Evolutionary conservation across 2,329 filamentous ascomycete genomes (phyloP).

Genomic region (Diplodia mutila): DNA sequence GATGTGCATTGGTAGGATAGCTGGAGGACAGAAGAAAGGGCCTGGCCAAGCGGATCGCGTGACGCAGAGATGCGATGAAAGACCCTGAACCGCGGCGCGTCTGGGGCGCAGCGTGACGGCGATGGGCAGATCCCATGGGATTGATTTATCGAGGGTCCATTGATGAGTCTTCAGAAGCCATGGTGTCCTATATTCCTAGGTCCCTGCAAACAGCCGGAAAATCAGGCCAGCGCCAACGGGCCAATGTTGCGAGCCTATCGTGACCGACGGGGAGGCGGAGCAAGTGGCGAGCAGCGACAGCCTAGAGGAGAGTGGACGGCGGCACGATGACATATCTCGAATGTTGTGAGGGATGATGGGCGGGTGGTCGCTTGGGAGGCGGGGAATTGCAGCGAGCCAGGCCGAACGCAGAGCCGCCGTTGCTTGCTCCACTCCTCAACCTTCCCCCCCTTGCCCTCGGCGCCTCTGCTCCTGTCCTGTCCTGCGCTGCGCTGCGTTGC

Average conservation of each 20-base stretch:
- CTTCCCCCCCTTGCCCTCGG: not conserved
- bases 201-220: not conserved
- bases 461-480: not conserved
- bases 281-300: not conserved
- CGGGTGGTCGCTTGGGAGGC: not conserved
- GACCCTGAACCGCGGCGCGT: no score
- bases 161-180: not conserved
- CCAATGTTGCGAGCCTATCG: not conserved
- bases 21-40: no score
- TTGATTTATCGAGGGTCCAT: not conserved
- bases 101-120: no score
- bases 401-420: conserved; percentile 14
- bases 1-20: no score
- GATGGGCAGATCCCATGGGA: not conserved
- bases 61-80: no score
- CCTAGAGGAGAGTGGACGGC: not conserved
- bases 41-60: no score
- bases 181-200: not conserved
- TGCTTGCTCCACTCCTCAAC: not conserved
- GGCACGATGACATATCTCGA: no score
- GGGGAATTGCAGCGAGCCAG: not conserved
- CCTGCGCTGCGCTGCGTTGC: no score
- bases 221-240: not conserved
- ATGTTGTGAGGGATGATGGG: not conserved
- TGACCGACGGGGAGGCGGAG: not conserved